A percentile compares a stretch with the other conserved stretches of the same genome.
Conservation (phyloP, 257 asterid genomes). For the Scutellaria minor region DNA sequence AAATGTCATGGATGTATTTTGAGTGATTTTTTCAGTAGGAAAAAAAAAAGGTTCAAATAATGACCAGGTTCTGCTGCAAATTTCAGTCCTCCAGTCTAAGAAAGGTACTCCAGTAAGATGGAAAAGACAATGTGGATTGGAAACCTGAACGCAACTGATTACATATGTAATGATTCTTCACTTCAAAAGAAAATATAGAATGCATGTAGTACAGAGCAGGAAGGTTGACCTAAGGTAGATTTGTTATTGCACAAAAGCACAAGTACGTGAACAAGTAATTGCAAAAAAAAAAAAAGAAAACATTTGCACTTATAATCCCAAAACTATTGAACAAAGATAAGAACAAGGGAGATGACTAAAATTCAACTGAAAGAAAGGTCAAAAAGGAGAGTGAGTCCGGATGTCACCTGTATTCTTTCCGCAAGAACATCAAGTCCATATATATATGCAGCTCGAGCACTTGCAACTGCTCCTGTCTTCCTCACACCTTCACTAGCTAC, state of each 20-base stretch:
- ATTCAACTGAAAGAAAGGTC: neutral
- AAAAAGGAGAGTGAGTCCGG: neutral
- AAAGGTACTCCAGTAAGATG: too few species aligned
- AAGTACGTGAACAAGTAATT: neutral
- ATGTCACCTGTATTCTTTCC: constrained; percentile 75
- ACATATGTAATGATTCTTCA: neutral
- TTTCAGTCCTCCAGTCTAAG: too few species aligned
- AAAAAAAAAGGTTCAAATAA: too few species aligned
- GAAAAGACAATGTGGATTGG: neutral
- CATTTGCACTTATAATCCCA: too few species aligned
- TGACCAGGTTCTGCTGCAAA: too few species aligned
- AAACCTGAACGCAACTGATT: constrained; percentile 2
- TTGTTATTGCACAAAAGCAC: neutral
- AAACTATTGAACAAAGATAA: neutral
- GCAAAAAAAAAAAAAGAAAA: neutral
- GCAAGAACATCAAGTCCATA: constrained; percentile 90
- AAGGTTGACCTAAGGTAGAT: neutral
- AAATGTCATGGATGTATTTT: too few species aligned
- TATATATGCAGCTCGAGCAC: constrained; percentile 83
- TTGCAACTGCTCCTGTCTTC: constrained; percentile 87
- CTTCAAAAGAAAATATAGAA: neutral
- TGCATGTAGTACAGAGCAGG: neutral
- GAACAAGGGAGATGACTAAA: too few species aligned
- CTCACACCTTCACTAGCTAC: constrained; percentile 65
- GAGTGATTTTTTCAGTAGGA: too few species aligned